Evolutionary conservation across 352 stramenopile genomes (phyloP).

Genomic region (Globisporangium nunn): DNA sequence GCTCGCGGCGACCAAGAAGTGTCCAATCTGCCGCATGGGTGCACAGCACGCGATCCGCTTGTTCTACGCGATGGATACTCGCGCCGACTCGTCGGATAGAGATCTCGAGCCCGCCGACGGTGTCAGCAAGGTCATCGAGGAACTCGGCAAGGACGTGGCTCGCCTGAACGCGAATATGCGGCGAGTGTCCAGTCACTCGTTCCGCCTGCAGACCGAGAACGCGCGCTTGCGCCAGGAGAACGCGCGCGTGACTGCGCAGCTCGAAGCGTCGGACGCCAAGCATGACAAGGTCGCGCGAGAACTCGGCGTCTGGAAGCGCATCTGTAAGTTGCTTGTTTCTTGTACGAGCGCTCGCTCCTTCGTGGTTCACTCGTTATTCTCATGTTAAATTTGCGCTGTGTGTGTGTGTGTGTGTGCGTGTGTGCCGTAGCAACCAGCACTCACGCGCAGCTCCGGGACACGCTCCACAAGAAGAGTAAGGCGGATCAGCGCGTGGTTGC

Average conservation of each 20-base stretch:
- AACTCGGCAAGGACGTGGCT: conserved; percentile 19
- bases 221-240: conserved; percentile 20
- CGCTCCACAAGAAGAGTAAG: conserved; percentile 4
- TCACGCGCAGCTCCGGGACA: conserved; percentile 5
- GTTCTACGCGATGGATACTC: conserved; percentile 17
- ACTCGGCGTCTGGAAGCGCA: conserved; percentile 24
- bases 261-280: conserved; percentile 17
- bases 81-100: neutral
- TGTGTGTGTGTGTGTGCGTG: neutral
- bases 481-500: neutral
- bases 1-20: conserved; percentile 14
- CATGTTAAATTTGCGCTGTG: neutral
- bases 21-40: conserved; percentile 30
- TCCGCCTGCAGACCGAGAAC: conserved; percentile 22
- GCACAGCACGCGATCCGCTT: conserved; percentile 15
- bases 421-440: conserved; percentile 6
- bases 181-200: conserved; percentile 27
- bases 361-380: neutral
- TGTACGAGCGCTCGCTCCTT: neutral
- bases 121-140: conserved; percentile 14
- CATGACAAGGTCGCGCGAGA: conserved; percentile 18
- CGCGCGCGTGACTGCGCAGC: conserved; percentile 11
- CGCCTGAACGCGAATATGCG: conserved; percentile 17
- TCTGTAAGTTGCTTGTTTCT: conserved; percentile 19
- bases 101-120: neutral